Evolutionary conservation across 306 rosid species (phyloP), one percentile per base, ranked within the genome.

Genomic region (Phaseolus lunatus): DNA sequence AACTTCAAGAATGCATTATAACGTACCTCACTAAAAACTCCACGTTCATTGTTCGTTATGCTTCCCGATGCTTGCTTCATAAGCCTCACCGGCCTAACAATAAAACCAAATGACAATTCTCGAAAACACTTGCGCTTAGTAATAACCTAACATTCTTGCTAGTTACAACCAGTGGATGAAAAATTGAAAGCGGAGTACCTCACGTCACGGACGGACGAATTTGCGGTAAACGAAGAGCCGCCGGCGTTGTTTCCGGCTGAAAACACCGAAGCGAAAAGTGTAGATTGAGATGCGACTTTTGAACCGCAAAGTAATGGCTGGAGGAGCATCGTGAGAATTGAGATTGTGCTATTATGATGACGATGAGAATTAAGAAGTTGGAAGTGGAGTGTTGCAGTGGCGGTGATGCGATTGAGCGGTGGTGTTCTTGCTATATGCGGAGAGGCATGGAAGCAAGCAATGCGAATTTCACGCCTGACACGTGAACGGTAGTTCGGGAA

Each of bases 41-140:
- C 87, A 9, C 19, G 83, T 37, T 43, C 84, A 65, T n/a, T 72
- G 78, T 8, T 78, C 65, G 70, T 75, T 56, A 68, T 78, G 81
- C 79, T 82, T 76, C 91, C 86, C 35, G 86, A 57, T 52, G 82
- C 84, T 80, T 70, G 93, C 70, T 27, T 82, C 61, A 79, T 80
- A 48, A 78, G 76, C 64, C 85, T 90, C 87, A 89, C 82, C 26
- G 58, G 20, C 79, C 96, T 95, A 84, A 64, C 83, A 77, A 56
- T 13, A 59, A 72, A 52, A 61, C 48, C 9, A 37, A 59, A 14
- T 3, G 27, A 66, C 18, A 80, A 24, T 35, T 59, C 45, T 33
- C 5, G 52, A 67, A 74, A 72, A 49, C 56, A 44, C 29, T 80
- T 16, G 39, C 57, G 20, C 5, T 54, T 18, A 11, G 5, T 48